Evolutionary conservation across 306 rosid genomes (phyloP).

Genomic region (Styphnolobium japonicum): DNA sequence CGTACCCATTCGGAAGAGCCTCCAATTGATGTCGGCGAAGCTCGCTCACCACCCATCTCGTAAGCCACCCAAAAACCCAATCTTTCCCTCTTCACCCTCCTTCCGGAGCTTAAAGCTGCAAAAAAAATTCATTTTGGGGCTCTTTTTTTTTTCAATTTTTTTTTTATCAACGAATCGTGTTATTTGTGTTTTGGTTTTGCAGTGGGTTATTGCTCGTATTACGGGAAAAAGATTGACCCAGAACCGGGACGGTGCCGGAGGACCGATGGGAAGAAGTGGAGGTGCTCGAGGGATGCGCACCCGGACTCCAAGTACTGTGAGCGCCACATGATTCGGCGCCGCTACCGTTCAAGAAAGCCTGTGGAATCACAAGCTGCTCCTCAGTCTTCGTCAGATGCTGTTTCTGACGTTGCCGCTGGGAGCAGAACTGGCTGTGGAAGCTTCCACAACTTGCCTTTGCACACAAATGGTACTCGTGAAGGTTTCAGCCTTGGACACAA

Average conservation of each 20-base stretch:
- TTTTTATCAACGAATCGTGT: neutral
- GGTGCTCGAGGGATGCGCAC: constrained; percentile 83
- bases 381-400: constrained; percentile 41
- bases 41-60: constrained; percentile 59
- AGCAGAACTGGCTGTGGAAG: constrained; percentile 40
- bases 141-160: too few relatives aligned
- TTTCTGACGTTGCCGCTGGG: constrained; percentile 40
- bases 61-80: constrained; percentile 26
- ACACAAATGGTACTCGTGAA: constrained; percentile 52
- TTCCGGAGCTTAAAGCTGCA: neutral
- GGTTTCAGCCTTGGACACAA: constrained; percentile 44
- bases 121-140: too few relatives aligned
- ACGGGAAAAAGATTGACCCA: constrained; percentile 90
- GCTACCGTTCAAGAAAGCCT: constrained; percentile 99
- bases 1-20: constrained; percentile 70
- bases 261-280: constrained; percentile 92
- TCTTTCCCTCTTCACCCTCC: neutral
- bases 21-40: constrained; percentile 66
- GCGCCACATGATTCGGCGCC: constrained; percentile 94
- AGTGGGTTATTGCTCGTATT: constrained; percentile 69
- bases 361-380: constrained; percentile 80
- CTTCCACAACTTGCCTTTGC: constrained; percentile 65
- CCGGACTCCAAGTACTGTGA: constrained; percentile 92
- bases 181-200: neutral
- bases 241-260: constrained; percentile 94